Percentiles rank a stretch among this genome's conserved stretches.
Conservation (phyloP, 2,329 filamentous ascomycete species). For the Cercospora nicotianae region DNA sequence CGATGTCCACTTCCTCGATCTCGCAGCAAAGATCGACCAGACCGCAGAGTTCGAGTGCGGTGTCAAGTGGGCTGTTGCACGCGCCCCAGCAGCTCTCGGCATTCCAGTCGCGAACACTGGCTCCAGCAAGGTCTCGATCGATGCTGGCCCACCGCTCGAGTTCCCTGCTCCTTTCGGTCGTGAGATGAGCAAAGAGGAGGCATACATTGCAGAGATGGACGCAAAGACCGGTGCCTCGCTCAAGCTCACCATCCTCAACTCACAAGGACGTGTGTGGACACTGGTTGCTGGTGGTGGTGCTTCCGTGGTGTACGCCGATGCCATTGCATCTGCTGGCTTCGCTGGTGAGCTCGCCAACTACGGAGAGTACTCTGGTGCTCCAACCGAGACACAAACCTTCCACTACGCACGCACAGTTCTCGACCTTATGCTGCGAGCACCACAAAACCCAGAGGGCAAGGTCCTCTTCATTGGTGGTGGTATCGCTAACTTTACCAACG, state of each 20-base stretch:
- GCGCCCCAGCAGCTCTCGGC: constrained; percentile 84
- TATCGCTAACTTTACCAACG: constrained; percentile 99
- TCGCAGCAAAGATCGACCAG: constrained; percentile 98
- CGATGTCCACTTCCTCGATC: constrained; percentile 94
- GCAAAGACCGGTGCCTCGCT: constrained; percentile 99
- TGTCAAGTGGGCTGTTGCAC: constrained; percentile 97
- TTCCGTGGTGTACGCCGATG: constrained; percentile 97
- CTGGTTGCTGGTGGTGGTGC: constrained; percentile 98
- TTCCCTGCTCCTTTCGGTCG: constrained; percentile 98
- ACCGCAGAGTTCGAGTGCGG: constrained; percentile 99
- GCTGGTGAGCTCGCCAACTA: constrained; percentile 98
- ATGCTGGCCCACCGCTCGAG: constrained; percentile 96
- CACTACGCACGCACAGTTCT: constrained; percentile 97
- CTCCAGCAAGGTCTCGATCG: constrained; percentile 81
- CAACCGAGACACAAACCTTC: constrained; percentile 98
- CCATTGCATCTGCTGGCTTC: constrained; percentile 94
- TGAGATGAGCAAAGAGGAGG: constrained; percentile 98
- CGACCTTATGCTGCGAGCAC: constrained; percentile 94
- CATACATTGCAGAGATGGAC: constrained; percentile 97
- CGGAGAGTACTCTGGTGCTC: constrained; percentile 98
- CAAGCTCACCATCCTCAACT: constrained; percentile 95
- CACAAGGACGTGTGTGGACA: constrained; percentile 91
- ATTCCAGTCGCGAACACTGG: constrained; percentile 63
- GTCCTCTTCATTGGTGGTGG: constrained; percentile 99
- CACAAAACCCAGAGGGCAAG: constrained; percentile 84